A percentile compares a stretch with the other conserved stretches of the same genome.
Evolutionary conservation across 192 early-diverging fungal species (phyloP).

Genomic region (Rhizophagus prolifer): DNA sequence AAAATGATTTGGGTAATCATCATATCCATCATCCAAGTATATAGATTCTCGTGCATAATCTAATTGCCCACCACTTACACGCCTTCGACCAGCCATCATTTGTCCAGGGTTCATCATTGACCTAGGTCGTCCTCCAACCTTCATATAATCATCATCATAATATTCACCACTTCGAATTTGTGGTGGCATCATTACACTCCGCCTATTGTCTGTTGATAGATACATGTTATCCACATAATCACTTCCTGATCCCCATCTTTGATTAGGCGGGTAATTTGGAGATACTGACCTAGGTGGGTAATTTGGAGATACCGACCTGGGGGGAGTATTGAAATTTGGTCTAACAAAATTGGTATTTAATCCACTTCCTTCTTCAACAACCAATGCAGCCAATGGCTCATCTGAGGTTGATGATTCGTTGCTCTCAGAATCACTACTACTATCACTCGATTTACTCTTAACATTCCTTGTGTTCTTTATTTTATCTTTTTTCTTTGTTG

Average conservation of each 20-base stretch:
- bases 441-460: slow-evolving; percentile 16
- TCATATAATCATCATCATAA: slow-evolving; percentile 26
- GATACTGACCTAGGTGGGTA: slow-evolving; percentile 18
- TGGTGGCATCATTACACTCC: background rate
- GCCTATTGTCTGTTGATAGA: background rate
- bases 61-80: slow-evolving; percentile 20
- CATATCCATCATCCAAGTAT: slow-evolving; percentile 20
- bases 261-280: slow-evolving; percentile 15
- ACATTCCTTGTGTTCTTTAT: background rate
- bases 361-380: slow-evolving; percentile 3
- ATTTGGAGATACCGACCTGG: slow-evolving; percentile 27
- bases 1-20: slow-evolving; percentile 17
- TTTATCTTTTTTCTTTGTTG: slow-evolving; percentile 23
- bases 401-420: background rate
- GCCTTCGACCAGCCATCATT: background rate
- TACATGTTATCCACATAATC: slow-evolving; percentile 5
- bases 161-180: background rate
- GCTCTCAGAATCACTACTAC: background rate
- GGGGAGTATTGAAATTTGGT: background rate
- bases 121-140: background rate
- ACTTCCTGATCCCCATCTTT: background rate
- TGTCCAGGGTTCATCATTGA: slow-evolving; percentile 9
- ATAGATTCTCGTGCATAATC: slow-evolving; percentile 21
- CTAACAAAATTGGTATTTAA: background rate
- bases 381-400: slow-evolving; percentile 9